Base-by-base conservation (phyloP, 2,329 filamentous ascomycete species). In the Myriangium duriaei region DNA sequence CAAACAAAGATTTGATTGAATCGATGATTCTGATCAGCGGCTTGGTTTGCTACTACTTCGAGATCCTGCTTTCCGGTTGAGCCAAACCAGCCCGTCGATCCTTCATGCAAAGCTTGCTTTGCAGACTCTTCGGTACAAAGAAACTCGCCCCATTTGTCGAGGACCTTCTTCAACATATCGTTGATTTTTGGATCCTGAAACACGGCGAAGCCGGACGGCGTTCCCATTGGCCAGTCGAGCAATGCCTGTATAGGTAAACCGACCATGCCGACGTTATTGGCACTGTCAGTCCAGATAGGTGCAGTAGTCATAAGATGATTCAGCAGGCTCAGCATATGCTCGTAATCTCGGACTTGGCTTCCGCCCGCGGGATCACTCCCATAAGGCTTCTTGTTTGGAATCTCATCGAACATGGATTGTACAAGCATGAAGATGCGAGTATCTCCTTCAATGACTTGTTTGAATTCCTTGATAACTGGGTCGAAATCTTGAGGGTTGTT, bases 361-460 rank as follows among this genome's bases (percentile, higher is more conserved):
- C 67, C 62, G 2, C 76, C 77, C 1, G 70, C 73, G 0, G 77
- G 76, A 43, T 81, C 77, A 5, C 61, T 63, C 42, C 56, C 52
- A 56, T 83, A 83, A 0, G 71, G 71, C 12, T 65, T 59, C 54
- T 74, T 75, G 19, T 54, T 51, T 0, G 79, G 78, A 13, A 82
- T 63, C 57, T 83, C 74, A 2, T 54, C 41, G 42, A 56, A 83
- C 79, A 83, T 83, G 45, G 69, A 62, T 15, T 62, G 61, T 50
- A 81, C 73, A 53, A 76, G 72, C 67, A 82, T 76, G 60, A 74
- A 77, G 16, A 83, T 60, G 14, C 75, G 68, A 1, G 76, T 61
- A 45, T 74, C 74, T 17, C 55, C 55, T 53, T 83, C 78, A 44
- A 84, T 82, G 15, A 82, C 59, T 1, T 70, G 54, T 50, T 75